These are phyloP conservation scores for Hyaloperonospora brassicae DNA, from an alignment of 352 stramenopile species.

Conservation along the genomic window DNA sequence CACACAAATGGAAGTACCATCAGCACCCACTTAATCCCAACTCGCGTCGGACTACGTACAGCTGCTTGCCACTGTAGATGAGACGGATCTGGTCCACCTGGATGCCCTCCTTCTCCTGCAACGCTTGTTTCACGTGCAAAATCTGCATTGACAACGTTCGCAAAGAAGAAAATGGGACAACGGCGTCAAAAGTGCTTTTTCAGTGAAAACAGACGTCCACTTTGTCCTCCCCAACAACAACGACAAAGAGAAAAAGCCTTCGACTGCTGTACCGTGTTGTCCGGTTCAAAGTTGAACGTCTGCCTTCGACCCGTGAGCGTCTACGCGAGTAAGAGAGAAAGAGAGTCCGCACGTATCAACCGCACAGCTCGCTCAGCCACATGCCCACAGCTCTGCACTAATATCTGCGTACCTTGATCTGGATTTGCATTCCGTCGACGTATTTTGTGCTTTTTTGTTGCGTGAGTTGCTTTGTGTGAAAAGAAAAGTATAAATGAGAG, in stretches of 20 bases:
- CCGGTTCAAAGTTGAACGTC: slow-evolving; percentile 85
- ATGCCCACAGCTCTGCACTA: background rate
- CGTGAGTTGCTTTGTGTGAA: background rate
- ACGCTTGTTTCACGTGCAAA: slow-evolving; percentile 93
- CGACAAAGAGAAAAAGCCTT: no score
- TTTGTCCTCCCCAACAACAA: background rate
- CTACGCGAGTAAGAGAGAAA: slow-evolving; percentile 21
- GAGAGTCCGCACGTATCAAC: background rate
- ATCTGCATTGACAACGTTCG: slow-evolving; percentile 51
- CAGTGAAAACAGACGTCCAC: no score
- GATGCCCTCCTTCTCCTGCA: slow-evolving; percentile 98
- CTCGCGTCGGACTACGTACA: slow-evolving; percentile 38
- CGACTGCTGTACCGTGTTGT: slow-evolving; percentile 55
- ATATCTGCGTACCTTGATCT: slow-evolving; percentile 60
- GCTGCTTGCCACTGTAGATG: slow-evolving; percentile 97
- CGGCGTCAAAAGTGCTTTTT: background rate
- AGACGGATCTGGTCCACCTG: slow-evolving; percentile 87
- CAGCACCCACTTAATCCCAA: background rate
- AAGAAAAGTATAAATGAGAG: background rate
- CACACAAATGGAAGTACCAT: background rate
- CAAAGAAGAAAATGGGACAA: slow-evolving; percentile 1
- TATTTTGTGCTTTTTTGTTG: no score
- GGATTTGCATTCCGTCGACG: slow-evolving; percentile 59
- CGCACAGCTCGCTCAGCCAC: background rate
- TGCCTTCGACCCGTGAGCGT: slow-evolving; percentile 84